These are phyloP conservation scores for Ceratocystis variospora DNA, from an alignment of 2,329 filamentous ascomycete genomes.

Conservation along the genomic window DNA sequence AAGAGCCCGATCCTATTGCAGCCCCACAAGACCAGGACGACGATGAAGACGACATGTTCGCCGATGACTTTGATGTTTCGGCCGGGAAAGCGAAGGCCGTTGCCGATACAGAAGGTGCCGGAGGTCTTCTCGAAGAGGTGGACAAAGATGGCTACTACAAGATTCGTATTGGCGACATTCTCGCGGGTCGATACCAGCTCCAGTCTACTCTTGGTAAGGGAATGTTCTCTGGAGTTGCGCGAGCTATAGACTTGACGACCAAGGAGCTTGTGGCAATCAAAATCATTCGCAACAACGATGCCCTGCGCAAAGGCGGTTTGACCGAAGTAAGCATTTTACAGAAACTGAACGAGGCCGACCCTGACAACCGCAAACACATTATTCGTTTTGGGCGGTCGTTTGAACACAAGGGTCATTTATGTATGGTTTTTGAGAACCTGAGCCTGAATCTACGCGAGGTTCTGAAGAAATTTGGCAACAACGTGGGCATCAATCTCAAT, in stretches of 20 bases:
- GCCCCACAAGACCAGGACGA: conserved; percentile 33
- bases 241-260: conserved; percentile 63
- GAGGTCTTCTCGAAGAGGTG: conserved; percentile 78
- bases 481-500: conserved; percentile 78
- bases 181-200: conserved; percentile 81
- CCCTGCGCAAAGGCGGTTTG: conserved; percentile 77
- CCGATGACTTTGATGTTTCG: conserved; percentile 56
- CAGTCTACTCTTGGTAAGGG: conserved; percentile 79
- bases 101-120: conserved; percentile 32
- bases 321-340: conserved; percentile 90
- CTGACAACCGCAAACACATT: conserved; percentile 80
- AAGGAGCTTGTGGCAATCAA: conserved; percentile 83
- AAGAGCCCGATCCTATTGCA: not conserved
- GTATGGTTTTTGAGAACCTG: conserved; percentile 93
- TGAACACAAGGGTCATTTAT: conserved; percentile 88
- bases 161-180: conserved; percentile 76
- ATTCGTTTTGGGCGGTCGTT: conserved; percentile 79
- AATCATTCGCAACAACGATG: conserved; percentile 93
- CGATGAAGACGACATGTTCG: conserved; percentile 80
- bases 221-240: conserved; percentile 93
- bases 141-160: conserved; percentile 96
- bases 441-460: conserved; percentile 88
- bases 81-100: conserved; percentile 23
- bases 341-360: conserved; percentile 72
- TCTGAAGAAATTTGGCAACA: conserved; percentile 87